A percentile compares a stretch with the other conserved stretches of the same genome.
Evolutionary conservation across 2,329 filamentous ascomycete species (phyloP).

Genomic region (Penicillium sp.): DNA sequence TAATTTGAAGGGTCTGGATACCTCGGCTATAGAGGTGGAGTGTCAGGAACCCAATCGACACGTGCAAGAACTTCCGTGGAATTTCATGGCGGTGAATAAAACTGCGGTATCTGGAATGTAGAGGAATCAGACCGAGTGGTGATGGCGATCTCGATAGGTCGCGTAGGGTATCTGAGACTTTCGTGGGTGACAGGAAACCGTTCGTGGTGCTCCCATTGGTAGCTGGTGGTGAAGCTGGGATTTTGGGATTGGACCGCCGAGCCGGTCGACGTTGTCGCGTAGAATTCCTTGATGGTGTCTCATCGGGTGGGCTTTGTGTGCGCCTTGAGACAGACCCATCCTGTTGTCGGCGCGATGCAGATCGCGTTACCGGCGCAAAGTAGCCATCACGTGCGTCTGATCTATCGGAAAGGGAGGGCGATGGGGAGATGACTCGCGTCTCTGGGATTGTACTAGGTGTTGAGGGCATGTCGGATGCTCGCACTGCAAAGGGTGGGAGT

Average conservation of each 20-base stretch:
- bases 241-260: constrained; percentile 44
- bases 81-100: constrained; percentile 98
- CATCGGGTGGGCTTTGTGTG: constrained; percentile 46
- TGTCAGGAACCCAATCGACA: constrained; percentile 94
- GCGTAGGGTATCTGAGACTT: constrained; percentile 70
- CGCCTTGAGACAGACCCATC: constrained; percentile 47
- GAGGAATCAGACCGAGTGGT: constrained; percentile 89
- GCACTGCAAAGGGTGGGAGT: constrained; percentile 53
- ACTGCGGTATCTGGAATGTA: constrained; percentile 86
- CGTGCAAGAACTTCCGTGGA: constrained; percentile 86
- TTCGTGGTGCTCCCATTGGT: constrained; percentile 42
- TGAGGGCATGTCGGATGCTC: constrained; percentile 43
- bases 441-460: constrained; percentile 63
- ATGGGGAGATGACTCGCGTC: constrained; percentile 86
- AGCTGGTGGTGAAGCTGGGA: constrained; percentile 40
- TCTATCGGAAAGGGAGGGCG: constrained; percentile 65
- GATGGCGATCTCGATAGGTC: constrained; percentile 90
- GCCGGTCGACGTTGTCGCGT: constrained; percentile 49
- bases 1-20: constrained; percentile 73
- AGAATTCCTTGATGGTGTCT: constrained; percentile 33
- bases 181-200: constrained; percentile 39
- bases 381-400: constrained; percentile 59
- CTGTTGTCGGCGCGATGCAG: constrained; percentile 61
- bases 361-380: constrained; percentile 74
- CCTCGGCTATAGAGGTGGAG: constrained; percentile 81